Base-by-base conservation (phyloP, 208 protist species). In the Leishmania gerbilli region DNA sequence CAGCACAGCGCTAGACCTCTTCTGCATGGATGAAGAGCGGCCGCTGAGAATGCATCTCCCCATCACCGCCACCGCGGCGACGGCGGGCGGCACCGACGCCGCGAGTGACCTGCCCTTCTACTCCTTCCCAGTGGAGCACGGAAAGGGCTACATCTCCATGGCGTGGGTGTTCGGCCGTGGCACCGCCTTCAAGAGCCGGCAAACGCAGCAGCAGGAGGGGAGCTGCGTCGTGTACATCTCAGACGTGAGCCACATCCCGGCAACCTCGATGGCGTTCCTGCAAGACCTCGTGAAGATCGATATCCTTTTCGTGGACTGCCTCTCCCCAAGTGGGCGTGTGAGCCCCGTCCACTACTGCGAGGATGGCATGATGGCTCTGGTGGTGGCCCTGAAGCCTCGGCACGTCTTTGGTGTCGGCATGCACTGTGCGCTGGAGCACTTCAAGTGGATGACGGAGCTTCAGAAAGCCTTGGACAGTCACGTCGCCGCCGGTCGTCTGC, bases 131-230 rank as follows among this genome's bases (percentile, higher is more conserved):
- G 91, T 97, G 56, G 90, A 95, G 78, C 91, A 95, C 80, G 92
- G 92, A 15, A 74, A 78, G 45, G 88, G 79, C 31, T 95, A 97
- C 85, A 91, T 91, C 45, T 92, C 91, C 8, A 88, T 97, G 77
- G 94, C 92, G 27, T 96, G 93, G 85, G 94, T 93, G 13, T 97
- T 97, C 86, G 94, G 94, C 58, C 86, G 84, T 64, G 92, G 92
- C 78, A 87, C 88, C 15, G 86, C 86, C 21, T 93, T 95, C 83
- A 88, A 89, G 65, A 94, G 89, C 67, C 68, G 80, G 6, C 34
- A 68, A n/a, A 1, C 21, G 37, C 71, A 55, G 56, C 71, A 60
- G 56, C 51, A 86, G 21, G 62, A 77, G 45, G 75, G 79, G 64
- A 93, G 79, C 75, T 96, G 94, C 71, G 91, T 95, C 1, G 94